Conservation (phyloP, 1,284 basidiomycete species). For the Melampsora americana region DNA sequence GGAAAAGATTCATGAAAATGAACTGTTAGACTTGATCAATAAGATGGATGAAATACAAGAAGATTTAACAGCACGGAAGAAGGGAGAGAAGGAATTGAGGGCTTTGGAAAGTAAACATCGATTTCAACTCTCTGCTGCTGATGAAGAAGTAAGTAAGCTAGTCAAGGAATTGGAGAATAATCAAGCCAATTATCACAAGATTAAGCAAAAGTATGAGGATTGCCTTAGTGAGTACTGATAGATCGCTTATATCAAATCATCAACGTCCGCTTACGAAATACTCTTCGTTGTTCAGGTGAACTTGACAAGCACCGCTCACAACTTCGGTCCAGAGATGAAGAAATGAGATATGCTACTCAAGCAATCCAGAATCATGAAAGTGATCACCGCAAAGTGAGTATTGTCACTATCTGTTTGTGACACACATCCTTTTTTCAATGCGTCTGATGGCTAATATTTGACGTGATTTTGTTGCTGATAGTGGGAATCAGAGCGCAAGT, state of each 20-base stretch:
- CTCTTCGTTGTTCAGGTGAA: conserved; percentile 18
- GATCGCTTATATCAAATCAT: neutral
- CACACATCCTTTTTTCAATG: neutral
- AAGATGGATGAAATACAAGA: conserved; percentile 31
- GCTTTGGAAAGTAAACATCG: conserved; percentile 1
- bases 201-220: conserved; percentile 29
- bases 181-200: conserved; percentile 24
- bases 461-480: neutral
- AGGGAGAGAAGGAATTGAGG: conserved; percentile 23
- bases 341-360: conserved; percentile 19
- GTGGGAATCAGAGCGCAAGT: conserved; percentile 19
- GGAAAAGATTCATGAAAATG: conserved; percentile 32
- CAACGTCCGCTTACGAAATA: neutral
- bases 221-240: conserved; percentile 12
- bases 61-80: conserved; percentile 23
- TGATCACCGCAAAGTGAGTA: conserved; percentile 23
- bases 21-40: conserved; percentile 8
- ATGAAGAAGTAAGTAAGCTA: conserved; percentile 27
- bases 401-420: neutral
- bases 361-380: conserved; percentile 7
- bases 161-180: neutral
- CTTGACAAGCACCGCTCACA: conserved; percentile 27
- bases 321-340: conserved; percentile 31
- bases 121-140: conserved; percentile 21
- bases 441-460: neutral